Evolutionary conservation across 768 basidiomycete genomes (phyloP).

Genomic region (Boletus rex-veris): DNA sequence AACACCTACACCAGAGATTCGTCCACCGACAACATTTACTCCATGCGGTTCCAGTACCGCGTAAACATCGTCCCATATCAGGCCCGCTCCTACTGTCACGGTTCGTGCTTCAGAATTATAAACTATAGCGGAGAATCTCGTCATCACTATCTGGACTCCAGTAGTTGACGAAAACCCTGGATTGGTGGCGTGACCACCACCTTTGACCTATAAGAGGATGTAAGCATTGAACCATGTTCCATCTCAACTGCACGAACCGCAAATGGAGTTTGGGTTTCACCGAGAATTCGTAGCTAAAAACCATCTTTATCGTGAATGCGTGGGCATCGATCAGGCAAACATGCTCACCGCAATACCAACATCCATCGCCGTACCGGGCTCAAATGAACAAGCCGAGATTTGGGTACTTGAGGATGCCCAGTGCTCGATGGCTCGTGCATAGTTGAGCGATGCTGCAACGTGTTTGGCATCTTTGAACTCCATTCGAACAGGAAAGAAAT

Average conservation of each 20-base stretch:
- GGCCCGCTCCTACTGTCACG: slow-evolving; percentile 36
- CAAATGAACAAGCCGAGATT: slow-evolving; percentile 48
- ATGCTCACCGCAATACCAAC: slow-evolving; percentile 43
- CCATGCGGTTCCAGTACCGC: slow-evolving; percentile 40
- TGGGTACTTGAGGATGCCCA: slow-evolving; percentile 52
- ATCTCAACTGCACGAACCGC: slow-evolving; percentile 13
- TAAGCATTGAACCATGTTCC: no score
- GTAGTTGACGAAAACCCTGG: slow-evolving; percentile 54
- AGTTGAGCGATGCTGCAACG: slow-evolving; percentile 22
- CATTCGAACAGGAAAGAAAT: background rate
- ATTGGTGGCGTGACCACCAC: slow-evolving; percentile 56
- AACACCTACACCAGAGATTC: slow-evolving; percentile 56
- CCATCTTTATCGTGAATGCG: background rate
- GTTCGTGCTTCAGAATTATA: slow-evolving; percentile 40
- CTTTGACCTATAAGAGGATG: slow-evolving; percentile 46
- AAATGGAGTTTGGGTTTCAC: slow-evolving; percentile 38
- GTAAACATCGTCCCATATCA: slow-evolving; percentile 67
- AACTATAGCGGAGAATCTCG: slow-evolving; percentile 38
- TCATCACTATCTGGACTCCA: slow-evolving; percentile 58
- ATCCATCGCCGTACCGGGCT: slow-evolving; percentile 52
- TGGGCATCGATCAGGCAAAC: background rate
- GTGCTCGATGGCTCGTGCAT: slow-evolving; percentile 42
- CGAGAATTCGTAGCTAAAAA: slow-evolving; percentile 24
- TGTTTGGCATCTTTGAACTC: background rate
- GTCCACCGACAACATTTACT: slow-evolving; percentile 53